A percentile compares a stretch with the other conserved stretches of the same genome.
Conservation (phyloP, 1,139 yeast genomes). For the Geotrichum europaeum region DNA sequence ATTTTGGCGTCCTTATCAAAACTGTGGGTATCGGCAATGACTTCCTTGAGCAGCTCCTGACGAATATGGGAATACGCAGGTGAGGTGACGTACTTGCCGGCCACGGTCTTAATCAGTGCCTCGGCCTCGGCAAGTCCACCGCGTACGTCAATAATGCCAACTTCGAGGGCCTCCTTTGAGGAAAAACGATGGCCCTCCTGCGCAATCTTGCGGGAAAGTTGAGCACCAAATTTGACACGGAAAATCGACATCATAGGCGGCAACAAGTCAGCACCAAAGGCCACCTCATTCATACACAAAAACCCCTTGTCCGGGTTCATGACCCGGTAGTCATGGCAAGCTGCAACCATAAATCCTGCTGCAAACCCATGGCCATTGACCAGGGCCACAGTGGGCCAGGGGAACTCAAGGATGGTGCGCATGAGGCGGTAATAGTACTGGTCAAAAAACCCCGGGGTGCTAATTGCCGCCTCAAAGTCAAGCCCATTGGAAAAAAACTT, state of each 20-base stretch:
- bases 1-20: constrained; percentile 18
- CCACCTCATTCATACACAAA: constrained; percentile 37
- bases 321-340: constrained; percentile 37
- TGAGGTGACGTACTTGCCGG: constrained; percentile 21
- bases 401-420: constrained; percentile 34
- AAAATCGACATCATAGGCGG: constrained; percentile 35
- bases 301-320: constrained; percentile 37
- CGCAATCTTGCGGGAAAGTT: constrained; percentile 28
- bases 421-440: constrained; percentile 32
- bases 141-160: constrained; percentile 31
- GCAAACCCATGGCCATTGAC: constrained; percentile 40
- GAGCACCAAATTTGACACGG: constrained; percentile 31
- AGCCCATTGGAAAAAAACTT: constrained; percentile 40
- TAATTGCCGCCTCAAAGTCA: constrained; percentile 33
- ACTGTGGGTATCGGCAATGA: constrained; percentile 24
- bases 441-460: constrained; percentile 33
- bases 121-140: constrained; percentile 34
- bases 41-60: constrained; percentile 29
- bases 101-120: constrained; percentile 26
- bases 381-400: constrained; percentile 38
- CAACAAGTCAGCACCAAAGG: constrained; percentile 36
- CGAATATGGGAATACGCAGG: constrained; percentile 33
- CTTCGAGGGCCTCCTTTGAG: constrained; percentile 31
- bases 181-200: constrained; percentile 34
- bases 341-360: constrained; percentile 37